phyloP scores from a whole-genome alignment of 2,329 filamentous ascomycete genomes.

The Fusarium compactum region DNA sequence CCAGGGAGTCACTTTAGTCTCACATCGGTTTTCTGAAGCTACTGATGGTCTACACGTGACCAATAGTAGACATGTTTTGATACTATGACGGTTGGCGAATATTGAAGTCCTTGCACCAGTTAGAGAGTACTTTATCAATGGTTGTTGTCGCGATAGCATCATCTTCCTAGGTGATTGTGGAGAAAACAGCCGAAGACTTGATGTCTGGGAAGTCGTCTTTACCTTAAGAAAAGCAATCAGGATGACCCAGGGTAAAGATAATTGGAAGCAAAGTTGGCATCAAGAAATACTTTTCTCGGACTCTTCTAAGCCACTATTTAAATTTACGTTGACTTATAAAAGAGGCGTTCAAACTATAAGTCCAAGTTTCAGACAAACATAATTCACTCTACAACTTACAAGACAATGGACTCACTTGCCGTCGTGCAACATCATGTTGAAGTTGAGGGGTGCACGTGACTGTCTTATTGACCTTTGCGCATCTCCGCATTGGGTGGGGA shows the following conservation, averaged over 20 bases:
- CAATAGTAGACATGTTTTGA: background rate
- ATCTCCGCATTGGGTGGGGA: constrained; percentile 38
- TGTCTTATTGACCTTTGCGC: constrained; percentile 28
- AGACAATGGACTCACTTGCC: background rate
- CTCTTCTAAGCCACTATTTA: background rate
- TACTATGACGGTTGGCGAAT: background rate
- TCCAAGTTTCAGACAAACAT: background rate
- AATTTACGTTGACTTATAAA: background rate
- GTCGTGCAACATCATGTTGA: background rate
- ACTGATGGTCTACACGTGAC: background rate
- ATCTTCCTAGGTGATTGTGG: fast-evolving
- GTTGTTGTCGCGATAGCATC: background rate
- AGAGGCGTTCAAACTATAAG: fast-evolving
- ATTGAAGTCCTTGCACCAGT: background rate
- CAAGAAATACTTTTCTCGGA: background rate
- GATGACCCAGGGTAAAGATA: background rate
- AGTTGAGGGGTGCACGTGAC: constrained; percentile 26
- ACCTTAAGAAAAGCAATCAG: background rate
- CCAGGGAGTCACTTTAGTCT: background rate
- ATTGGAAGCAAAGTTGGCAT: background rate
- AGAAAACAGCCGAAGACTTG: fast-evolving
- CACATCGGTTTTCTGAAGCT: background rate
- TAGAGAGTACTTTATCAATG: background rate
- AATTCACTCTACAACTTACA: background rate
- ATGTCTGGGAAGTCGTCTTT: background rate